Evolutionary conservation across 148 eudicot genomes (phyloP), one percentile per base, ranked within the genome.

Genomic region (Beta vulgaris): DNA sequence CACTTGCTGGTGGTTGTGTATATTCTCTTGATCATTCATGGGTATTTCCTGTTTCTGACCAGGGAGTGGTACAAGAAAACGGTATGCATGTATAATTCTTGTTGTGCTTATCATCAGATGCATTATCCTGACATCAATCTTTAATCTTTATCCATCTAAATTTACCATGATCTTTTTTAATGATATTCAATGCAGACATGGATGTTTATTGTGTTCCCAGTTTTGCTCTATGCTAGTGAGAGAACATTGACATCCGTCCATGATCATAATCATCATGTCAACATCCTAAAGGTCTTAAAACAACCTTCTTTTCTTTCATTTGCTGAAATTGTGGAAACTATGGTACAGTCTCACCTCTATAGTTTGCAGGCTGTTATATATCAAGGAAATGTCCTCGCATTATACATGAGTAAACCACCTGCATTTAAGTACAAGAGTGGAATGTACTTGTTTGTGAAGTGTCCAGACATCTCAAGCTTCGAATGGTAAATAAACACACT

Each of bases 381-480:
- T 81, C 61, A 87, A 25, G 97, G 97, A 78, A 92, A 95, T 80
- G 96, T 95, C 70, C 81, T 95, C 44, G 99, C 97, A 18, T 29
- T 95, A 55, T 91, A 95, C 84, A 86, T 95, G 97, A 95, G 87
- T 79, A 95, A 85, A 83, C 99, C 97, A 14, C 79, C 79, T 18
- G 88, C 83, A 71, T 92, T 92, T 82, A 90, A 80, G 83, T 95
- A 95, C 87, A 95, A 90, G 88, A 95, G 99, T 77, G 97, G 97
- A 55, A 95, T 95, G 99, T 95, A 95, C 81, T 76, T 95, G 25
- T 95, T 92, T 59, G 94, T 95, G 64, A 92, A 95, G 82, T 95
- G 99, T 63, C 94, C 98, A 36, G 93, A 90, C 60, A 71, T 95
- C 80, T 90, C 99, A 28, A 84, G 73, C 63, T 90, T 88, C 63